Evolutionary conservation across 306 rosid species (phyloP), one percentile per base, ranked within the genome.

Genomic region (Sesbania bispinosa): DNA sequence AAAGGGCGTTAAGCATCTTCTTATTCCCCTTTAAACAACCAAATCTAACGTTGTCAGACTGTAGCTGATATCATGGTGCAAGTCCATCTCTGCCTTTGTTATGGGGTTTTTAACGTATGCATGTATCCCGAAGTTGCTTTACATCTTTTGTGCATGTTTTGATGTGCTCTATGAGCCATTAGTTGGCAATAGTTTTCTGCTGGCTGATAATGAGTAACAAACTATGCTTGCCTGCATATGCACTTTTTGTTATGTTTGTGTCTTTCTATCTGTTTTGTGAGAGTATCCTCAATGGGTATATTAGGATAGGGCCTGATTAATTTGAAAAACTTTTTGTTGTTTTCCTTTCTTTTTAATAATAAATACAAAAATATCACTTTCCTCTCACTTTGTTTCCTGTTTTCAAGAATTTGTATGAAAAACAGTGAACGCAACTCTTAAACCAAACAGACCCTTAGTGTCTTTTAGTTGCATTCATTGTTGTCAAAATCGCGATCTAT

Each of bases 381-480:
- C 29, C 36, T 36, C 36, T 60, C 18, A 2, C 24, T 7, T 42
- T 63, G 24, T 20, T 63, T 63, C 42, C 13, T 1, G 23, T 42
- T 63, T 63, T 14, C 14, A 23, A n/a, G n/a, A n/a, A 63, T 23
- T 23, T 24, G 10, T 20, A 38, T 11, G 21, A 0, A 1, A 47
- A 47, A 38, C 20, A 19, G 35, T n/a, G 33, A 30, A 38, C 38
- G 6, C 35, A 20, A 62, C 68, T 38, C 53, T 63, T 33, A 6
- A 63, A 23, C n/a, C 15, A 42, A 63, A 42, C 53, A 39, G 10
- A 23, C 18, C 23, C 4, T 7, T 41, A 7, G 47, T 42, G 41
- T 67, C 59, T 35, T 39, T 16, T 72, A 41, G 63, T 4, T 62
- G 54, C n/a, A n/a, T n/a, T n/a, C n/a, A n/a, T n/a, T n/a, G n/a